These are phyloP conservation scores for Rhypophila decipiens DNA, from an alignment of 495 filamentous ascomycete genomes.

Conservation along the genomic window DNA sequence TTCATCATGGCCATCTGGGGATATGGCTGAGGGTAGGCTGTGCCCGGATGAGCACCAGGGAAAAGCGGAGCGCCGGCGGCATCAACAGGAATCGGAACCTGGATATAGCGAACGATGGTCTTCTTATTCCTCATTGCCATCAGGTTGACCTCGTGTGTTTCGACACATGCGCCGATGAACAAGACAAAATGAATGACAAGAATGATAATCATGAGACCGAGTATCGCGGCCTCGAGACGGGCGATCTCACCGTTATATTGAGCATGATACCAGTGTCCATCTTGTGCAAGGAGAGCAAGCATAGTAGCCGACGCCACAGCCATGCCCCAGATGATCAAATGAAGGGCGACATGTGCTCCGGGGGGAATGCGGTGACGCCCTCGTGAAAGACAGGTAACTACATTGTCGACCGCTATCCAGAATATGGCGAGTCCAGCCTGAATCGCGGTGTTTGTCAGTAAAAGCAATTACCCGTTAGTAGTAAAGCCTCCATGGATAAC, in stretches of 20 bases:
- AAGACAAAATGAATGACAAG: constrained; percentile 32
- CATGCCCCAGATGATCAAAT: constrained; percentile 27
- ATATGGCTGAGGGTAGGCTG: neutral
- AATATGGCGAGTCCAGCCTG: constrained; percentile 27
- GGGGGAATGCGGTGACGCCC: constrained; percentile 29
- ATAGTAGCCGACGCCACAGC: too few relatives aligned
- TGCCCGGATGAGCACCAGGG: neutral
- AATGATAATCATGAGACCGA: constrained; percentile 14
- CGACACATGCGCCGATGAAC: constrained; percentile 39
- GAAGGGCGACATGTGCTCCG: constrained; percentile 29
- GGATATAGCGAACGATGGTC: neutral
- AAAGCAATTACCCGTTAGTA: neutral
- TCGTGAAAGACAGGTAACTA: constrained; percentile 19
- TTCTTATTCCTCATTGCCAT: constrained; percentile 2
- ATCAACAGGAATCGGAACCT: constrained; percentile 5
- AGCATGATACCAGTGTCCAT: neutral
- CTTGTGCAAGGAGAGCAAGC: too few relatives aligned
- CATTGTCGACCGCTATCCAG: constrained; percentile 30
- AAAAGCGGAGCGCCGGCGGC: neutral
- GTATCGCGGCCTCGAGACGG: constrained; percentile 3
- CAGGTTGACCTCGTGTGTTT: constrained; percentile 27
- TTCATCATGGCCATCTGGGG: neutral
- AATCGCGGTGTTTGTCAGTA: neutral
- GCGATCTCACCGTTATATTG: neutral
- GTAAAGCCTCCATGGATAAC: neutral